Percentiles rank a stretch among this genome's conserved stretches.
phyloP scores from a whole-genome alignment of 2,329 filamentous ascomycete species.

The Clonostachys rhizophaga region DNA sequence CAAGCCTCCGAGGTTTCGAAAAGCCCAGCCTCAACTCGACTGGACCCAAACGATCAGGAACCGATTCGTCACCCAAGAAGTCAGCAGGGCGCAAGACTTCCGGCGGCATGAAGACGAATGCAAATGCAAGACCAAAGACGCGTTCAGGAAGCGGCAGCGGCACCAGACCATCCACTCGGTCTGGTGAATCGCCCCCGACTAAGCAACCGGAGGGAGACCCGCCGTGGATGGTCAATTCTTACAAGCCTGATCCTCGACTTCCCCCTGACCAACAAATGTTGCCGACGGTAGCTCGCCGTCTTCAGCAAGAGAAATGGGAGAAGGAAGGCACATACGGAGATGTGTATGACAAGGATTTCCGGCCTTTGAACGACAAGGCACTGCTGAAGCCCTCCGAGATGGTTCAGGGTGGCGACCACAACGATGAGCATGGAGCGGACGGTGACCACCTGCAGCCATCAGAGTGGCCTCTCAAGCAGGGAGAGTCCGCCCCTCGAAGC shows the following conservation, averaged over 20 bases:
- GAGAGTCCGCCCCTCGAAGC: slow-evolving; percentile 32
- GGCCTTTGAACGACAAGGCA: slow-evolving; percentile 68
- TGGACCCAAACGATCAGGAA: slow-evolving; percentile 32
- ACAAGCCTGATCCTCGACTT: slow-evolving; percentile 89
- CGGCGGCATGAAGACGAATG: slow-evolving; percentile 30
- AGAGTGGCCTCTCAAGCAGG: slow-evolving; percentile 56
- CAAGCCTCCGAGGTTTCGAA: slow-evolving; percentile 33
- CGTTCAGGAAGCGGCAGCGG: slow-evolving; percentile 47
- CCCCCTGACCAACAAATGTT: slow-evolving; percentile 94
- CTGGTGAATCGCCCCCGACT: slow-evolving; percentile 46
- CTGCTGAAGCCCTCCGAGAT: slow-evolving; percentile 36
- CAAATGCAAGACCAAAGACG: slow-evolving; percentile 54
- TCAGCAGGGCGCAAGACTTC: slow-evolving; percentile 37
- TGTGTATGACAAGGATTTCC: slow-evolving; percentile 83
- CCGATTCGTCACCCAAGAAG: slow-evolving; percentile 54
- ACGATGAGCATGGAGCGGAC: slow-evolving; percentile 16
- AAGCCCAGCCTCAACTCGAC: slow-evolving; percentile 8
- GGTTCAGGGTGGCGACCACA: slow-evolving; percentile 17
- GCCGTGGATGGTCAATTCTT: slow-evolving; percentile 91
- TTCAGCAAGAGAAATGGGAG: slow-evolving; percentile 95
- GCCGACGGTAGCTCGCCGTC: slow-evolving; percentile 83
- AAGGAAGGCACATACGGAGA: slow-evolving; percentile 83
- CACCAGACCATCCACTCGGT: slow-evolving; percentile 59
- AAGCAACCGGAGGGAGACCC: slow-evolving; percentile 88
- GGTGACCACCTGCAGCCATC: slow-evolving; percentile 7